Evolutionary conservation across 805 yeast genomes (phyloP), one percentile per base, ranked within the genome.

Genomic region (Cyberlindnera maclurae): DNA sequence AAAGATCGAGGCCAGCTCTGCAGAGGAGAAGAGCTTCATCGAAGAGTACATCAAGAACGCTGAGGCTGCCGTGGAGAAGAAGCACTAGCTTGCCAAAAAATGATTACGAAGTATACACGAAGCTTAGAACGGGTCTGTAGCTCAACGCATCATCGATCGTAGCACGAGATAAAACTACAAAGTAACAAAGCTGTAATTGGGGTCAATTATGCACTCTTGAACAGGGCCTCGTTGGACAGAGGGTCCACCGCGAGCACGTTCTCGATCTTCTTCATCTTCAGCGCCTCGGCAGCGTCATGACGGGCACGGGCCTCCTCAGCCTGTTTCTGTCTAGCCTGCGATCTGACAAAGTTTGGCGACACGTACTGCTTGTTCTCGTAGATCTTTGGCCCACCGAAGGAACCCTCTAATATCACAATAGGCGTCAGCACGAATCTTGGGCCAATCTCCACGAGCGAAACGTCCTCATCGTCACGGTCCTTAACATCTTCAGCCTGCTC

Each of bases 281-380:
- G 71, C 49, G 82, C 79, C 43, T 74, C 65, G 7, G 95, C 85
- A 43, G 85, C 86, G 37, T 84, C 89, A 37, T 82, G 75, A 65
- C 97, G 79, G 29, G 76, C 62, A 48, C 71, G 73, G 32, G 96
- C 95, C 49, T 78, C 79, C 38, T 71, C 75, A 3, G 97, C 97
- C 39, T 82, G 79, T 57, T 82, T 75, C 51, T 80, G 83, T 60
- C 77, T 84, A 47, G 72, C 45, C 68, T 89, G 96, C 11, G 98
- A 86, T 69, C 98, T 83, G 29, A 82, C 90, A 43, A 84, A 78
- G 70, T 93, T 93, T 48, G 98, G 98, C 43, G 96, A 85, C 34
- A 93, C 96, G 63, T 85, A 93, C 64, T 90, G 93, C 69, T 86
- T 89, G 69, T 93, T 93, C 58, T 93, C 97, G 64, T 86, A 93